Percentiles rank a stretch among this genome's conserved stretches.
These are phyloP conservation scores for Sugiyamaella qingdaonensis DNA, from an alignment of 805 yeast genomes.

Conservation along the genomic window DNA sequence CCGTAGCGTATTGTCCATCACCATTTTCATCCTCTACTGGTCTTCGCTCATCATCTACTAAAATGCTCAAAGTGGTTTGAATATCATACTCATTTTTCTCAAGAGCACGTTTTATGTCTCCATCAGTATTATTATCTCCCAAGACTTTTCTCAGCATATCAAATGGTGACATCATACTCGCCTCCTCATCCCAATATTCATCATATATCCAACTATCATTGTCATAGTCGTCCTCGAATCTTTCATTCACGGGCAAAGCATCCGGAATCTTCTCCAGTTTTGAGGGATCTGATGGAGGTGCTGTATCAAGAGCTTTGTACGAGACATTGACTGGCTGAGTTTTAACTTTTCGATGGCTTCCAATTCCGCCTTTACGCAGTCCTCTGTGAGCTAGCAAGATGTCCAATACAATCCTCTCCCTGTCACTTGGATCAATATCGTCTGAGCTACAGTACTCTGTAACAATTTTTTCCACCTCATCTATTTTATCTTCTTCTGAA, in stretches of 20 bases:
- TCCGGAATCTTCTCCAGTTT: constrained; percentile 11
- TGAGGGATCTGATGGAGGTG: constrained; percentile 19
- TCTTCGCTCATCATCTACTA: constrained; percentile 14
- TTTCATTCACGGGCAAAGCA: background rate
- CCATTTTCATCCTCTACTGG: background rate
- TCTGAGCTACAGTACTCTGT: constrained; percentile 17
- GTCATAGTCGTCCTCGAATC: constrained; percentile 1
- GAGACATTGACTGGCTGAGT: background rate
- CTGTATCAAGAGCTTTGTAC: constrained; percentile 5
- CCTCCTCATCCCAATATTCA: constrained; percentile 12
- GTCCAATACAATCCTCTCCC: constrained; percentile 38
- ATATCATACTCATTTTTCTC: constrained; percentile 38
- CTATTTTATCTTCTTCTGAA: constrained; percentile 40
- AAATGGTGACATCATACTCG: constrained; percentile 31
- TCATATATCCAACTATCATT: constrained; percentile 5
- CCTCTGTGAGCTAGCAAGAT: constrained; percentile 40
- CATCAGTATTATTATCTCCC: constrained; percentile 31
- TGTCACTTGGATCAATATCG: constrained; percentile 21
- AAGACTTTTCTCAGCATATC: constrained; percentile 35
- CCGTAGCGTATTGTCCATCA: constrained; percentile 11
- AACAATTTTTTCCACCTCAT: constrained; percentile 36
- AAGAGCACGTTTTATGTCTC: constrained; percentile 36
- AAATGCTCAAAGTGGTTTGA: constrained; percentile 24
- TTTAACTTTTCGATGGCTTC: background rate
- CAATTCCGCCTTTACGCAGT: background rate